Base-by-base conservation (phyloP, 225 moss, liverwort and hornwort species). In the Neckera pumila region DNA sequence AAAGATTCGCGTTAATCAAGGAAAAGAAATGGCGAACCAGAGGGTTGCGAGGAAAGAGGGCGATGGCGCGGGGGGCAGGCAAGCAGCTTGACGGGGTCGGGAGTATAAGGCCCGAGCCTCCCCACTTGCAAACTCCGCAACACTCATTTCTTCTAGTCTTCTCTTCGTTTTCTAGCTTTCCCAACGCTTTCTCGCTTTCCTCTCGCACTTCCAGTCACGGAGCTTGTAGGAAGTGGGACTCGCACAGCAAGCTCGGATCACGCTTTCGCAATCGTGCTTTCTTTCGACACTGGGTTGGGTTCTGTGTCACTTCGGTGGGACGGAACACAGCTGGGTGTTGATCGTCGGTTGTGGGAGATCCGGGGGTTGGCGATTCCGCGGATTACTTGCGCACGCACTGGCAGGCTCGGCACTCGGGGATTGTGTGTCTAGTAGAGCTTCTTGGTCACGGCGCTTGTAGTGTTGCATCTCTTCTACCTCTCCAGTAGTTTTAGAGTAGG, bases 381-480 rank as follows among this genome's bases (percentile, higher is more conserved):
- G 88, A 77, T 88, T 81, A 88, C 89, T 87, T 42, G 87, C 92
- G 87, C 92, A 86, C 91, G 86, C 92, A 87, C 91, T 82, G 51
- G 91, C 81, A 89, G 92, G 92, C 85, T 91, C 91, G 91, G 92
- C 91, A 91, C 90, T 89, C 62, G 89, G 91, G 90, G 81, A 76
- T 87, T 47, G 56, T 57, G 76, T 82, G 76, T 85, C 80, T 53
- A 67, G 63, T 59, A n/a, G 84, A 86, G 80, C 91, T 91, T 88
- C 91, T 91, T 83, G 60, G 80, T 85, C 89, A 86, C 89, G 66
- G 78, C 91, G 67, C 86, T 72, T 89, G 66, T 84, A 91, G 92
- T 92, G 90, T 94, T 92, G 92, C 90, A 82, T 89, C 92, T 94
- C 79, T 90, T 90, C 92, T 91, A 67, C 91, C 92, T 77, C 90